Conservation (phyloP, 2,329 filamentous ascomycete species). For the Aspergillus sp. region DNA sequence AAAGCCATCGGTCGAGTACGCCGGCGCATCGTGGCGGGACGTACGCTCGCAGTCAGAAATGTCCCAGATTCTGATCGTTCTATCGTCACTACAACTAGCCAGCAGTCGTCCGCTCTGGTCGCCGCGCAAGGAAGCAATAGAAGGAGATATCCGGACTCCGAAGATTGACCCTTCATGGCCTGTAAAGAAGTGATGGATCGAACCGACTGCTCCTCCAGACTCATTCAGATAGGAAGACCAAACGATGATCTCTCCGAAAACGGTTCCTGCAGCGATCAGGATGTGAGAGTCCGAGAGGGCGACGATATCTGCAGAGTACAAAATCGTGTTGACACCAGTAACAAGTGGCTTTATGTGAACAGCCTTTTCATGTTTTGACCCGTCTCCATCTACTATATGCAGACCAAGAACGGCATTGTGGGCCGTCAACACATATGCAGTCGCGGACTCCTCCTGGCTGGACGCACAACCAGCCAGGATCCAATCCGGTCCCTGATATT, state of each 20-base stretch:
- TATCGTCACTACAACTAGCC: conserved; percentile 91
- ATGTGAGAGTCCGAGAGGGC: conserved; percentile 62
- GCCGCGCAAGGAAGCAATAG: conserved; percentile 42
- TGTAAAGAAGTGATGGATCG: conserved; percentile 58
- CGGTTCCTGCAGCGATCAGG: conserved; percentile 83
- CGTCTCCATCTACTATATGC: conserved; percentile 21
- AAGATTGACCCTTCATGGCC: conserved; percentile 93
- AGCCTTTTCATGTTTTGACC: conserved; percentile 23
- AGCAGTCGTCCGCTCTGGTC: conserved; percentile 62
- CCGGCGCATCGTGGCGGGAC: conserved; percentile 31
- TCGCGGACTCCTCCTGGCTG: conserved; percentile 27
- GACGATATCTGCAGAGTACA: conserved; percentile 78
- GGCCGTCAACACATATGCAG: conserved; percentile 71
- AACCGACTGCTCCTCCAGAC: conserved; percentile 26
- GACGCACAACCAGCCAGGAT: conserved; percentile 65
- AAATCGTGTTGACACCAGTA: conserved; percentile 69
- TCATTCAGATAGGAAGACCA: conserved; percentile 67
- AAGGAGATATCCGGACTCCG: conserved; percentile 74
- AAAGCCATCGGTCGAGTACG: conserved; percentile 40
- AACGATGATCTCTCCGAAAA: conserved; percentile 89
- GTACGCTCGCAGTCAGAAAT: conserved; percentile 58
- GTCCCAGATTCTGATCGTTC: conserved; percentile 87
- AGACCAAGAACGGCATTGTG: conserved; percentile 77
- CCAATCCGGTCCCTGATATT: conserved; percentile 68
- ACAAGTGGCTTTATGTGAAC: conserved; percentile 45